Evolutionary conservation across 2,329 filamentous ascomycete genomes (phyloP), one percentile per base, ranked within the genome.

Genomic region (Ceratocystis cubensis): DNA sequence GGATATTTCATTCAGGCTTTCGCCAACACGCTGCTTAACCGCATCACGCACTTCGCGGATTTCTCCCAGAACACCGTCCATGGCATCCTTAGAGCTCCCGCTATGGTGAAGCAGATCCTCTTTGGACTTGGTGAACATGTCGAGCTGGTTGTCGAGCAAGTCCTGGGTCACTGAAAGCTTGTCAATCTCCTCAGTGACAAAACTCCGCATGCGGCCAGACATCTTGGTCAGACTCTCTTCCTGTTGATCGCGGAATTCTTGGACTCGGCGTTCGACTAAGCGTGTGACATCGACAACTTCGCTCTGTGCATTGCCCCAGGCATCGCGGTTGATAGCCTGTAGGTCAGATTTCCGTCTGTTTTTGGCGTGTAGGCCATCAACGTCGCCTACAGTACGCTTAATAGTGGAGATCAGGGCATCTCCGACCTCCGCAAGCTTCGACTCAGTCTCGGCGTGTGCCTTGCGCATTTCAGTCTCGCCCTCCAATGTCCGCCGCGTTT

Each of bases 401-500:
- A 99, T 79, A 1, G 90, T 95, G 15, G 83, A 84, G 67, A 97
- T 82, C 65, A 99, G 84, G 67, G 88, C 82, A 30, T 81, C 82
- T 3, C 93, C 91, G 65, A 96, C 82, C 41, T 81, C 79, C 17
- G 84, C 83, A 48, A 99, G 84, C 72, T 88, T 83, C 69, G 84
- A 81, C 73, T 99, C 94, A 0, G 94, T 97, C 69, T 86, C 79
- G 73, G 96, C 82, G 73, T 99, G 91, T 0, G 93, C 93, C 74
- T 89, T 87, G 28, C 92, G 85, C 10, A 96, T 76, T 64, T 85
- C 78, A 0, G 84, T 87, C 75, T 99, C 94, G 70, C 96, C 91
- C 0, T 84, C 84, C 5, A 99, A 81, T 22, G 81, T 85, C 71
- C 87, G 84, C 62, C 86, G 85, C 0, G 93, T 96, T 63, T 89